Evolutionary conservation across 345 rosid genomes (phyloP), one percentile per base, ranked within the genome.

Genomic region (Bruguiera parviflora): DNA sequence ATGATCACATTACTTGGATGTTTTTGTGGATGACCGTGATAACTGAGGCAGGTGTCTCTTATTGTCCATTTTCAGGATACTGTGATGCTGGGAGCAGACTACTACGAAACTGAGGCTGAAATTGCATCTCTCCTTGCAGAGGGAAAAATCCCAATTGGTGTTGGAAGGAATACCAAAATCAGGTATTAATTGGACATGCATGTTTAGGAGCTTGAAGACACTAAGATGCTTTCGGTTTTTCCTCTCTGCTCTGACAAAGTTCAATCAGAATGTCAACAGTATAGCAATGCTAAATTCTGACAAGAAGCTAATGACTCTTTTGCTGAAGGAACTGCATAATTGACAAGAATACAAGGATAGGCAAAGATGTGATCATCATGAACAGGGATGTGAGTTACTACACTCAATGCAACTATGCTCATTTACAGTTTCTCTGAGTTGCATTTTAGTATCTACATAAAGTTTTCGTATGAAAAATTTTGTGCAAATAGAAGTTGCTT

Each of bases 341-440:
- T 15, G 98, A 94, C 86, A 94, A 94, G 92, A 94, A 94, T 25
- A 90, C 87, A 2, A 91, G 85, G 86, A 88, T 94, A 28, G 95
- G 98, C 61, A 85, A 91, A 85, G 80, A 91, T 21, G 98, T 91
- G 77, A 64, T 86, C 74, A 89, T 94, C 69, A 25, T 63, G 77
- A 94, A 91, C 77, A 86, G 83, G 77, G 97, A 89, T 65, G 97
- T 88, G 83, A 83, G 88, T 52, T 15, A 16, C 51, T 55, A n/a
- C 2, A 8, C 27, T 47, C 13, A 0, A 0, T 15, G 56, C 5
- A 37, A 27, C 46, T 4, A 5, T 15, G 16, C 29, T 31, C 33
- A 0, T 10, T 57, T 5, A 68, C 37, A 39, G 1, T 35, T 43
- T 24, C 63, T 53, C 10, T 10, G 5, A 16, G 9, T 52, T 21